These are phyloP conservation scores for Ilyonectria sp. DNA, from an alignment of 2,329 filamentous ascomycete genomes.

Conservation along the genomic window DNA sequence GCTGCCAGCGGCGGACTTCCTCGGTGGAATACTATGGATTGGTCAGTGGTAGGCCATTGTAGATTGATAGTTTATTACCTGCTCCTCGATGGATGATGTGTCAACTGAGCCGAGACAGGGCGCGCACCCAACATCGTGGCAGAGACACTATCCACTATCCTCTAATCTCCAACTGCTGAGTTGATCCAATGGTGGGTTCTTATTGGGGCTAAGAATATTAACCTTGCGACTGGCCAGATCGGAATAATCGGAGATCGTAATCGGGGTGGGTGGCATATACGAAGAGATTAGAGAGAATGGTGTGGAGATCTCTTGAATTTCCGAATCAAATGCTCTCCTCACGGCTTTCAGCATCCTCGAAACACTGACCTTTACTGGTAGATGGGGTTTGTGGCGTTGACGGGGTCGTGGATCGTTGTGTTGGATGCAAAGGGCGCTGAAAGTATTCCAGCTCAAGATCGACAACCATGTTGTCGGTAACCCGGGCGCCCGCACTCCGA, in stretches of 20 bases:
- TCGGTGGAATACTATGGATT: neutral
- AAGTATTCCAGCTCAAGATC: neutral
- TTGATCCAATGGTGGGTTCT: neutral
- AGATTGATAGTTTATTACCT: neutral
- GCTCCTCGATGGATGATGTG: neutral
- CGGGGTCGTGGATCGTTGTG: neutral
- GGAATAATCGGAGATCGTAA: neutral
- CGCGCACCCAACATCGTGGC: conserved; percentile 3
- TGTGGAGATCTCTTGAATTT: neutral
- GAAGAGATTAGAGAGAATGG: neutral
- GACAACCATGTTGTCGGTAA: neutral
- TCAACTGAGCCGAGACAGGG: conserved; percentile 5
- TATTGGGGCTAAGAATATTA: neutral
- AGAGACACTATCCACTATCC: conserved; percentile 5
- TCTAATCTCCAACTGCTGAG: neutral
- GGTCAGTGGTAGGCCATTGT: neutral
- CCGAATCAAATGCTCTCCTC: conserved; percentile 6
- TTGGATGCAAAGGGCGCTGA: neutral
- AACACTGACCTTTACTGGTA: neutral
- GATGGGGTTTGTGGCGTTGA: conserved; percentile 2
- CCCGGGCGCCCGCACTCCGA: neutral
- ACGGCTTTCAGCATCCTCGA: conserved; percentile 5
- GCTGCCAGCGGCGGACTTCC: neutral
- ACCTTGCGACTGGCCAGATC: neutral
- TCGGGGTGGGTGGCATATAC: neutral